A percentile compares a stretch with the other conserved stretches of the same genome.
Evolutionary conservation across 225 moss, liverwort and hornwort species (phyloP).

Genomic region (Takakia lepidozioides): DNA sequence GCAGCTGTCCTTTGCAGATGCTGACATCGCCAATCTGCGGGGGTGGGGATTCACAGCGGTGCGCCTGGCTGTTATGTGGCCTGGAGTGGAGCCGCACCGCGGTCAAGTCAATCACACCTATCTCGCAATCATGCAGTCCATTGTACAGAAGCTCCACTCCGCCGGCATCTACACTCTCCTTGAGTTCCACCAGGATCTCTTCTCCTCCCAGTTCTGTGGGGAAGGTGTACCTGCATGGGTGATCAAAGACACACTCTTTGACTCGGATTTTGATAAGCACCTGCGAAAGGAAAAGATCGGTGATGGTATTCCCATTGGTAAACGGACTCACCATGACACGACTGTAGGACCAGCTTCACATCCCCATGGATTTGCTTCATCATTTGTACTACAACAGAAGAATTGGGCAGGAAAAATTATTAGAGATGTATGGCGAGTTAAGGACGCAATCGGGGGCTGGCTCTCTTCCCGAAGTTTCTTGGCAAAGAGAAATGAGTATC

Average conservation of each 20-base stretch:
- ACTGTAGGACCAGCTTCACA: constrained; percentile 16
- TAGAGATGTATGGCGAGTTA: too few relatives aligned
- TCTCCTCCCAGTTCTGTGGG: constrained; percentile 63
- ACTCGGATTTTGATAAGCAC: too few relatives aligned
- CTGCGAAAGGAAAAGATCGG: too few relatives aligned
- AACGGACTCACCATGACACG: too few relatives aligned
- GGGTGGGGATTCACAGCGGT: constrained; percentile 76
- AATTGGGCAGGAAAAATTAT: too few relatives aligned
- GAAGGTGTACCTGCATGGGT: constrained; percentile 81
- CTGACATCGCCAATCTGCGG: constrained; percentile 47
- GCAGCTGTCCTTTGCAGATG: constrained; percentile 53
- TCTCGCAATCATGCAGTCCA: constrained; percentile 36
- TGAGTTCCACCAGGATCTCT: constrained; percentile 82
- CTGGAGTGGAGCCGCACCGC: constrained; percentile 68
- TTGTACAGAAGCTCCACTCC: constrained; percentile 58
- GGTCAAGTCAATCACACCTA: constrained; percentile 60
- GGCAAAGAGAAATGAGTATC: too few relatives aligned
- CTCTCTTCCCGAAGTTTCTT: too few relatives aligned
- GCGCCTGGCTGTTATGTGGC: constrained; percentile 82
- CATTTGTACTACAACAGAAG: too few relatives aligned
- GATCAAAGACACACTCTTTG: too few relatives aligned
- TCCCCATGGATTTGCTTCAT: too few relatives aligned
- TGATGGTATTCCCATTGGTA: too few relatives aligned
- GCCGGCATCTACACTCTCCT: constrained; percentile 68
- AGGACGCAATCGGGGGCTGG: too few relatives aligned